Percentiles rank a stretch among this genome's conserved stretches.
Evolutionary conservation across 169 alveolate genomes (phyloP).

Genomic region (Toxoplasma gondii): DNA sequence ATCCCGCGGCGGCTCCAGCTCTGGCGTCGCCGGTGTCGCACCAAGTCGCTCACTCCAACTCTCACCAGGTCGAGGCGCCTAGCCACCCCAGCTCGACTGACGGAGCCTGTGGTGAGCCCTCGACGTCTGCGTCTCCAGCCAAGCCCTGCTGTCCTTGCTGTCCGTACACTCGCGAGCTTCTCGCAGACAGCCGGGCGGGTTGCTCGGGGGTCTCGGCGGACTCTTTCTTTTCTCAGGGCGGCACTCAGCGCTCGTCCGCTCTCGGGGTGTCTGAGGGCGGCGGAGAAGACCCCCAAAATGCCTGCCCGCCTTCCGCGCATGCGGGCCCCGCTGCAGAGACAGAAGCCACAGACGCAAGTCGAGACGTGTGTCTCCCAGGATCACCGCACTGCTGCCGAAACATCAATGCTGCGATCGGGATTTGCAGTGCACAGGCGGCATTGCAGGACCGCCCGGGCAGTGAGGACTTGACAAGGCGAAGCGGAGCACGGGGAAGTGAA

Average conservation of each 20-base stretch:
- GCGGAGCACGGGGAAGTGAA: neutral
- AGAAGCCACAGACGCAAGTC: neutral
- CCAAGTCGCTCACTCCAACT: constrained; percentile 2
- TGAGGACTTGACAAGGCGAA: constrained; percentile 1
- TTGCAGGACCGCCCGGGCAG: neutral
- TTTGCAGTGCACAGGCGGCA: neutral
- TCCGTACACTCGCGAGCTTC: constrained; percentile 4
- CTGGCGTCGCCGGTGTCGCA: neutral
- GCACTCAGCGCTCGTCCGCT: neutral
- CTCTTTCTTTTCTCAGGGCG: neutral
- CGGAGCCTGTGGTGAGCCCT: constrained; percentile 22
- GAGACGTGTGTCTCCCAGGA: neutral
- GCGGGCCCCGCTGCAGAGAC: neutral
- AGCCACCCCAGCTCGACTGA: neutral
- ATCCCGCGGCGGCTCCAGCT: neutral
- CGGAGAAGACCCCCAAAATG: neutral
- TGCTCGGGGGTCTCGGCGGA: neutral
- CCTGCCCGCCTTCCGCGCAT: neutral
- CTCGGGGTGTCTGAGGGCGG: neutral
- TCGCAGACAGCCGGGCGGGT: neutral
- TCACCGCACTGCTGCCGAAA: neutral
- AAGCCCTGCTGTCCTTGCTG: constrained; percentile 14
- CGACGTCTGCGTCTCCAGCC: neutral
- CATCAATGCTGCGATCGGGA: neutral
- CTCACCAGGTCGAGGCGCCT: constrained; percentile 5